Conservation (phyloP, 352 stramenopile species). For the Phytophthora sojae region DNA sequence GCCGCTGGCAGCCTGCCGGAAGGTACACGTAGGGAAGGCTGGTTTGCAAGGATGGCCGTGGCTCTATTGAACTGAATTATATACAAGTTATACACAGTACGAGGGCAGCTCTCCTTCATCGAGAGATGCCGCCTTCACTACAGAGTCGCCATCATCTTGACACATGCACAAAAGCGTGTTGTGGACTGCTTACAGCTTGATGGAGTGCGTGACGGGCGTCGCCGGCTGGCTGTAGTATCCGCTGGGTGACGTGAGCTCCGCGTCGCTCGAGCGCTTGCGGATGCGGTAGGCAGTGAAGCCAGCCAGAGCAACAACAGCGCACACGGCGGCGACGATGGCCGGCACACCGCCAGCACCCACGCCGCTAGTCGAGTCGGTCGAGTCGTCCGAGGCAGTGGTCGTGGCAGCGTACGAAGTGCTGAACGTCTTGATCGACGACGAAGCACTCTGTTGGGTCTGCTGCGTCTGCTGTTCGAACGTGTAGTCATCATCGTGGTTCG, state of each 20-base stretch:
- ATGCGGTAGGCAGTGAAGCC: slow-evolving; percentile 49
- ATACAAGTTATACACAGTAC: slow-evolving; percentile 39
- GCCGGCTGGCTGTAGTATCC: slow-evolving; percentile 35
- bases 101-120: slow-evolving; percentile 7
- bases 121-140: slow-evolving; percentile 6
- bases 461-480: slow-evolving; percentile 21
- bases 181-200: slow-evolving; percentile 26
- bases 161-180: slow-evolving; percentile 40
- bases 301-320: slow-evolving; percentile 44
- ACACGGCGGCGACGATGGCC: slow-evolving; percentile 29
- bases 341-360: not conserved
- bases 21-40: not conserved
- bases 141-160: slow-evolving; percentile 30
- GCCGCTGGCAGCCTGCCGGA: too few species aligned
- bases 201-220: slow-evolving; percentile 26
- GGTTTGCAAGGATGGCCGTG: slow-evolving; percentile 22
- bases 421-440: slow-evolving; percentile 31
- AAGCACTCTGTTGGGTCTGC: slow-evolving; percentile 27
- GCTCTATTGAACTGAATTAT: slow-evolving; percentile 31
- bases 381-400: slow-evolving; percentile 6
- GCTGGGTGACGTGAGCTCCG: slow-evolving; percentile 26
- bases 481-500: slow-evolving; percentile 29
- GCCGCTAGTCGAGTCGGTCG: not conserved
- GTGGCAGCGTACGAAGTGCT: slow-evolving; percentile 26
- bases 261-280: slow-evolving; percentile 31